A percentile compares a stretch with the other conserved stretches of the same genome.
Evolutionary conservation across 306 rosid species (phyloP).

Genomic region (Pueraria montana): DNA sequence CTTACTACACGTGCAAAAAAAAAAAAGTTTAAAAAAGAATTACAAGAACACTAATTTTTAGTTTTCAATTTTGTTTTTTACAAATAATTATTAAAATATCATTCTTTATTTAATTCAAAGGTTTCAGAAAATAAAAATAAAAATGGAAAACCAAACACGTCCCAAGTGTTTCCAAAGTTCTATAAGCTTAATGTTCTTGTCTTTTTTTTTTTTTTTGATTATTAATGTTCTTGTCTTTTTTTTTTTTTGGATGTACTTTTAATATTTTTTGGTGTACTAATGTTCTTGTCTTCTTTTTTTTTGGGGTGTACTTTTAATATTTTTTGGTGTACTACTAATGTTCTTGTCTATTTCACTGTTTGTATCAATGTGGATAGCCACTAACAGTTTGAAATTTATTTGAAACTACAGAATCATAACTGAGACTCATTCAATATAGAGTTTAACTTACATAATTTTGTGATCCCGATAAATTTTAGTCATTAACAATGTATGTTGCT

Average conservation of each 20-base stretch:
- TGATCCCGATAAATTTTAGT: no score
- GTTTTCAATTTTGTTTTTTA: not conserved
- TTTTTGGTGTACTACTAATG: not conserved
- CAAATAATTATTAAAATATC: not conserved
- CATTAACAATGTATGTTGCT: not conserved
- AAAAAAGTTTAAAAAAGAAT: not conserved
- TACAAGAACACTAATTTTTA: not conserved
- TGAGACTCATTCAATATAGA: not conserved
- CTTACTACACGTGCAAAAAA: not conserved
- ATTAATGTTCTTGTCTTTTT: no score
- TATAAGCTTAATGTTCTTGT: not conserved
- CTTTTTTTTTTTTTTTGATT: no score
- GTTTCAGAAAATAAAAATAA: not conserved
- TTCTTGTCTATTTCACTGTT: not conserved
- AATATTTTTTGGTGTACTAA: no score
- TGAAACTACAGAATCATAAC: not conserved
- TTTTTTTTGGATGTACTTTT: no score
- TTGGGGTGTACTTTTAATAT: no score
- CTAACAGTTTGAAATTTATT: not conserved
- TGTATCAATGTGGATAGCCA: not conserved
- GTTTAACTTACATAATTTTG: no score
- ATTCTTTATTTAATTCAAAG: not conserved
- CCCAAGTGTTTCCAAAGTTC: not conserved
- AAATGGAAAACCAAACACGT: not conserved
- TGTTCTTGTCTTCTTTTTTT: no score